Percentiles rank a stretch among this genome's conserved stretches.
Evolutionary conservation across 2,329 filamentous ascomycete species (phyloP).

Genomic region (Colletotrichum acutatum): DNA sequence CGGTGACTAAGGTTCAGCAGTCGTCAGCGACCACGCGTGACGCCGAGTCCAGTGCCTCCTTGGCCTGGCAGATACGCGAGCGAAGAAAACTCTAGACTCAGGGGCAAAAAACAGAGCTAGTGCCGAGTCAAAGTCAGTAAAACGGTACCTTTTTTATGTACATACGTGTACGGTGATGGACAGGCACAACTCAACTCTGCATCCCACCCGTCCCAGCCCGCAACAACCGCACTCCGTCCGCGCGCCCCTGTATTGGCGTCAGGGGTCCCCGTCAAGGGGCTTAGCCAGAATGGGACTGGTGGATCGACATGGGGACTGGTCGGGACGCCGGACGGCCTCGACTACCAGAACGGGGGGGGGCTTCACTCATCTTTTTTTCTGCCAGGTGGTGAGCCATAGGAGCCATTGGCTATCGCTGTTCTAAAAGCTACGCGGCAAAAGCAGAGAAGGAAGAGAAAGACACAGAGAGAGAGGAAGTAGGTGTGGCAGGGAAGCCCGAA

Average conservation of each 20-base stretch:
- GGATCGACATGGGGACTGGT: constrained; percentile 8
- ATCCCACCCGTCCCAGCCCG: background rate
- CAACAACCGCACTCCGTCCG: background rate
- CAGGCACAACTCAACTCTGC: constrained; percentile 2
- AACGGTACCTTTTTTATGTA: background rate
- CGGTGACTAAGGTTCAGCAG: background rate
- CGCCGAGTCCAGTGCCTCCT: no score
- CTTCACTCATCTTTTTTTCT: background rate
- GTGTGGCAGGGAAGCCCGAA: constrained; percentile 17
- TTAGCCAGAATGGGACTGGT: background rate
- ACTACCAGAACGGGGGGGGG: constrained; percentile 12
- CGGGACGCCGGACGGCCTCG: background rate
- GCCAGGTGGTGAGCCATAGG: background rate
- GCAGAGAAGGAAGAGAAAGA: background rate
- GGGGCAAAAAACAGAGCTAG: background rate
- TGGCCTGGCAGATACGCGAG: background rate
- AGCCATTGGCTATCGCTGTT: constrained; percentile 23
- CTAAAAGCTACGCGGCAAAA: background rate
- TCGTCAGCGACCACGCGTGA: background rate
- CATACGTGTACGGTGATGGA: background rate
- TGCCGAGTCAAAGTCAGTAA: background rate
- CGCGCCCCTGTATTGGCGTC: constrained; percentile 27
- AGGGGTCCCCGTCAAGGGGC: constrained; percentile 10
- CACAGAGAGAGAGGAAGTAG: background rate
- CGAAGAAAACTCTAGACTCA: background rate